Evolutionary conservation across 73 alveolate genomes (phyloP), one percentile per base, ranked within the genome.

Genomic region (Paramecium octaurelia): DNA sequence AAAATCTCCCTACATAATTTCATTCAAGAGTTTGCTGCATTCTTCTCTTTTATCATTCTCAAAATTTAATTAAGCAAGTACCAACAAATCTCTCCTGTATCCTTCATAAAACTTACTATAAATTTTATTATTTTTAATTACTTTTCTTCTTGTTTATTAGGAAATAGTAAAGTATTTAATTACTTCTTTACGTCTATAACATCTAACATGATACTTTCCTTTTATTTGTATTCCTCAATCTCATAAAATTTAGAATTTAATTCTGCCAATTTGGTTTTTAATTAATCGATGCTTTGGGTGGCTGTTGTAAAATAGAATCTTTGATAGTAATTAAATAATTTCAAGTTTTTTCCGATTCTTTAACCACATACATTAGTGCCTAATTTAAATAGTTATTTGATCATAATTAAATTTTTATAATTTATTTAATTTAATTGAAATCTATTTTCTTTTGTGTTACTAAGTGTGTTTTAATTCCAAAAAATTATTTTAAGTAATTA

Each of bases 61-160:
- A 10, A 80, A 44, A 23, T 44, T 31, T 4, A 80, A 20, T 80
- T 80, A 20, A 23, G 75, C 91, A 11, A 80, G 57, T 20, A 44
- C 75, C 46, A 80, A 12, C 21, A 24, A 80, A 80, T 80, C 91
- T 48, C 91, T 80, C 8, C 75, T 20, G 46, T 80, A 46, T 80
- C 91, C 91, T 64, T 64, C 84, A 64, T 64, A 64, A 31, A 31
- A 64, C 9, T 64, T 31, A 64, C 42, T 64, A 64, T 6, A 64
- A 64, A 64, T 4, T 34, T 31, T 31, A 27, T 27, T 23, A 18
- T 54, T 1, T 18, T 2, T 18, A 54, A n/a, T n/a, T 64, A 64
- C 84, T 34, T 34, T 34, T 64, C 84, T 31, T 27, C 42, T 64
- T 27, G 31, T 64, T 64, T 27, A 24, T 64, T 27, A 3, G 84